Evolutionary conservation across 179 eudicot genomes (phyloP), one percentile per base, ranked within the genome.

Genomic region (Gypsophila paniculata): DNA sequence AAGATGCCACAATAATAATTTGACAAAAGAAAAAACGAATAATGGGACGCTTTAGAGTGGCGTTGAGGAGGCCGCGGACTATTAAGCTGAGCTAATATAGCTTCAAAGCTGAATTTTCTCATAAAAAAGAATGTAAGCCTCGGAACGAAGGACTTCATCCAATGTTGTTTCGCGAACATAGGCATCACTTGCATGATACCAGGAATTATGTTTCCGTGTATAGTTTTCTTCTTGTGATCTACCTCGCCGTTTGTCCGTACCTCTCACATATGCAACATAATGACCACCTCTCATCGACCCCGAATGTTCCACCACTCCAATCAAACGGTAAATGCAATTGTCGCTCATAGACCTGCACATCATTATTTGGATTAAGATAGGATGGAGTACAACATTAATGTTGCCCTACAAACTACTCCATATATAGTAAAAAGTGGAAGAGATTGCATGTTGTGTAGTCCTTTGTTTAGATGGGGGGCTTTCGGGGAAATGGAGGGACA

Each of bases 261-360:
- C 82, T 79, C 89, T 79, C 26, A 89, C 82, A 69, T 86, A 89
- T 32, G 98, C 96, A 63, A 91, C 85, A 76, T 93, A 93, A 78
- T 91, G 98, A 52, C 97, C 96, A 39, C 89, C 88, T 75, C 87
- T 84, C 93, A 91, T 93, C 12, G 83, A 81, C 54, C 98, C 98
- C 8, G 61, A 68, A 80, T 93, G 98, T 83, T 82, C 98, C 78
- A 93, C 97, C 77, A 93, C 86, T 19, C 98, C 98, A 42, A 86
- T 32, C 68, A 93, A 79, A 8, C 81, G 90, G 59, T 89, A 93
- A 22, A 74, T 77, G 80, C 75, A 83, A 21, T 65, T 65, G 6
- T 76, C 86, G 38, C 51, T 70, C 48, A 84, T 85, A 15, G 83
- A 79, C 86, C 98, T 90, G 90, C 71, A 80, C 34, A 23, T 63